phyloP scores from a whole-genome alignment of 1,139 yeast genomes.

The Candida neerlandica region DNA sequence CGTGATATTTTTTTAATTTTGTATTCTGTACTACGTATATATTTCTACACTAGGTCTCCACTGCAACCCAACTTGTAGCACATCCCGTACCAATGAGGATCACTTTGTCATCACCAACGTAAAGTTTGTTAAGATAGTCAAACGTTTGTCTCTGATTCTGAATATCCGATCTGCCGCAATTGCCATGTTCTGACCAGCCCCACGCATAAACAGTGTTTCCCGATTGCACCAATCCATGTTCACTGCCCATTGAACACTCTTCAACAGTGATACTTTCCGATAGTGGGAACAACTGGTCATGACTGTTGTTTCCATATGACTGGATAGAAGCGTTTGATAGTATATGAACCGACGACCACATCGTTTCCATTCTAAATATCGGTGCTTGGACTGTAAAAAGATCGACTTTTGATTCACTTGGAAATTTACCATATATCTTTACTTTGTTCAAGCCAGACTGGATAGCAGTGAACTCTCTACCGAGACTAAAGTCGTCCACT shows the following conservation, averaged over 20 bases:
- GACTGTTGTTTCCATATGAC: slow-evolving; percentile 76
- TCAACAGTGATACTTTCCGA: slow-evolving; percentile 11
- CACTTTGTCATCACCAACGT: slow-evolving; percentile 25
- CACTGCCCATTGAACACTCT: slow-evolving; percentile 68
- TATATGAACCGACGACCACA: slow-evolving; percentile 85
- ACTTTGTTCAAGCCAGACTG: slow-evolving; percentile 12
- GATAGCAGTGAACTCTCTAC: slow-evolving; percentile 49
- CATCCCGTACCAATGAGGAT: slow-evolving; percentile 43
- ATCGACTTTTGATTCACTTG: slow-evolving; percentile 5
- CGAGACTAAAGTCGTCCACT: slow-evolving; percentile 30
- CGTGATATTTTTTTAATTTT: slow-evolving; percentile 59
- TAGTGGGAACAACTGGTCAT: slow-evolving; percentile 60
- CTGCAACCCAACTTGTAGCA: slow-evolving; percentile 47
- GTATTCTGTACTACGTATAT: neutral
- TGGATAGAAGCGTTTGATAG: slow-evolving; percentile 25
- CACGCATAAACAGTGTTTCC: slow-evolving; percentile 58
- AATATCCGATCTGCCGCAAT: slow-evolving; percentile 60
- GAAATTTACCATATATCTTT: slow-evolving; percentile 20
- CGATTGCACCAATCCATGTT: slow-evolving; percentile 66
- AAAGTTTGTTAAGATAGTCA: slow-evolving; percentile 40
- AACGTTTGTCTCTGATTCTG: slow-evolving; percentile 27
- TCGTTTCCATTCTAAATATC: slow-evolving; percentile 39
- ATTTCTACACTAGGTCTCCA: slow-evolving; percentile 8
- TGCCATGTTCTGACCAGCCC: slow-evolving; percentile 99
- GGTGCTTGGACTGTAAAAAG: neutral